Percentiles rank a stretch among this genome's conserved stretches.
Evolutionary conservation across 108 stramenopile genomes (phyloP).

Genomic region (Aurantiochytrium sp.): DNA sequence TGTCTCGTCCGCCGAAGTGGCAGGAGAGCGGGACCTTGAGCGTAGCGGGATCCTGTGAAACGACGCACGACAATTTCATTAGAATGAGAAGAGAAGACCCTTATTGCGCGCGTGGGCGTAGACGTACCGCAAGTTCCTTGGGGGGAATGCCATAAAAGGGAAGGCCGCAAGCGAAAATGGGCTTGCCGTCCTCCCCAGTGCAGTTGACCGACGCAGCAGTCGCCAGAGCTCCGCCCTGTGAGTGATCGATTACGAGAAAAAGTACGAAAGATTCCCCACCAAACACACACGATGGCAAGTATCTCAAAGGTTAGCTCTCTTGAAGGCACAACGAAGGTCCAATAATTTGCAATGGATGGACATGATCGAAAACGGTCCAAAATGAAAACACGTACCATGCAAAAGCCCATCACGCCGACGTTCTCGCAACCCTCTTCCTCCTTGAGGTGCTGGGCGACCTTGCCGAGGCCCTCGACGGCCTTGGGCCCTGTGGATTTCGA

Average conservation of each 20-base stretch:
- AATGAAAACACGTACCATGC: slow-evolving; percentile 30
- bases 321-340: no score
- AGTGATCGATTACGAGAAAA: no score
- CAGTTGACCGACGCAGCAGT: neutral
- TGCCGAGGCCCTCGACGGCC: slow-evolving; percentile 27
- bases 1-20: slow-evolving; percentile 28
- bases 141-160: slow-evolving; percentile 36
- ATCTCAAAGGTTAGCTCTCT: no score
- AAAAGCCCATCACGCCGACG: slow-evolving; percentile 33
- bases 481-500: neutral
- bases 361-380: no score
- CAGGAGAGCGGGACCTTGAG: slow-evolving; percentile 13
- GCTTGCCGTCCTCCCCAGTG: neutral
- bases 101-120: no score
- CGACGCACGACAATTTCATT: no score
- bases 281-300: no score
- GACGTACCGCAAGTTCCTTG: neutral
- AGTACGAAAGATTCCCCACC: no score
- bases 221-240: slow-evolving; percentile 28
- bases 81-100: no score
- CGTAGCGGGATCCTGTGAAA: neutral
- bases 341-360: no score
- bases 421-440: neutral
- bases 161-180: slow-evolving; percentile 9
- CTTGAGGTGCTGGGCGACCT: neutral